Conservation (phyloP, 495 filamentous ascomycete genomes). For the Tuber calosporum region DNA sequence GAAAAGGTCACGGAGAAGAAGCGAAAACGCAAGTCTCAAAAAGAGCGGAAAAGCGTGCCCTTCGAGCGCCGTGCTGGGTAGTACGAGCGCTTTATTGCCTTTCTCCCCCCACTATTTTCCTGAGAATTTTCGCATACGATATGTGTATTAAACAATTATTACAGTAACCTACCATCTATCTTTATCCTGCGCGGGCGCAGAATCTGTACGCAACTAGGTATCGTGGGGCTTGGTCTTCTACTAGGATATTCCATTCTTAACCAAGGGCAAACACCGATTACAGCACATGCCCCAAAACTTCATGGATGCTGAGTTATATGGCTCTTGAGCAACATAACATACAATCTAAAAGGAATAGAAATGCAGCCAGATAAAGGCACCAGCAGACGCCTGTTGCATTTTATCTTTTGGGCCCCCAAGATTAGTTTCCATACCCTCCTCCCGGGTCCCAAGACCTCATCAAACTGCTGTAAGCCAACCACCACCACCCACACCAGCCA, state of each 20-base stretch:
- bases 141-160: not conserved
- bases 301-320: not conserved
- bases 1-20: slow-evolving; percentile 71
- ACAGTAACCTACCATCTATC: not conserved
- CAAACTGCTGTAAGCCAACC: not conserved
- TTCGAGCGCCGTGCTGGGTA: slow-evolving; percentile 30
- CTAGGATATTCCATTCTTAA: not conserved
- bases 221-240: not conserved
- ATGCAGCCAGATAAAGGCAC: not conserved
- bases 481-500: not conserved
- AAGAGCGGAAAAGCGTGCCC: slow-evolving; percentile 39
- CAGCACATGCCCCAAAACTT: not conserved
- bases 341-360: not conserved
- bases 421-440: not conserved
- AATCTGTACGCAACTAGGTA: not conserved
- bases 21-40: slow-evolving; percentile 52
- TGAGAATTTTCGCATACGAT: not conserved
- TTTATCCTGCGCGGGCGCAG: not conserved
- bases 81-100: not conserved
- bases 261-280: not conserved
- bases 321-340: not conserved
- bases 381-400: not conserved
- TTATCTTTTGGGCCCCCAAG: not conserved
- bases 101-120: not conserved
- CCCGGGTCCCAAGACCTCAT: not conserved